A percentile compares a stretch with the other conserved stretches of the same genome.
Evolutionary conservation across 139 green algal genomes (phyloP).

Genomic region (Picochlorum sp.): DNA sequence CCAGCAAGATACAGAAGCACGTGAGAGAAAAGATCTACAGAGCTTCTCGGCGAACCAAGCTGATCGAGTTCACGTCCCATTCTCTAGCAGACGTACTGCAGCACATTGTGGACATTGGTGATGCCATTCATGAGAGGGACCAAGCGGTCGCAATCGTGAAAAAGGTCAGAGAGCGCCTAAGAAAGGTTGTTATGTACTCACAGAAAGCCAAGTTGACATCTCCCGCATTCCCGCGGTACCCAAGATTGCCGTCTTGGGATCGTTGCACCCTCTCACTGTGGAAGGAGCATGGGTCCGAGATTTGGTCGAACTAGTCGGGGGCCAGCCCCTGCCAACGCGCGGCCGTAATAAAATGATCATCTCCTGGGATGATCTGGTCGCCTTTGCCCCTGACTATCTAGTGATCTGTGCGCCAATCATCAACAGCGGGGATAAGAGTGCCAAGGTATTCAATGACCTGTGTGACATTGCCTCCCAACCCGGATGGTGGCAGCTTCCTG

Average conservation of each 20-base stretch:
- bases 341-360: slow-evolving; percentile 33
- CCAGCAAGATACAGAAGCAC: too few relatives aligned
- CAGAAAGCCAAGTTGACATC: slow-evolving; percentile 10
- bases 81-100: slow-evolving; percentile 73
- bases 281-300: slow-evolving; percentile 50
- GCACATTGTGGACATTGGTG: slow-evolving; percentile 64
- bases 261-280: slow-evolving; percentile 30
- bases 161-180: slow-evolving; percentile 56
- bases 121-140: slow-evolving; percentile 42
- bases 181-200: slow-evolving; percentile 37
- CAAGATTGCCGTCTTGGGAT: slow-evolving; percentile 60
- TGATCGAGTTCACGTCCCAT: slow-evolving; percentile 1
- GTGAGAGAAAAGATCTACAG: slow-evolving; percentile 3
- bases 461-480: slow-evolving; percentile 56
- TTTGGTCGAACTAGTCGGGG: slow-evolving; percentile 46
- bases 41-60: slow-evolving; percentile 28
- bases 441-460: slow-evolving; percentile 27
- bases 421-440: slow-evolving; percentile 10
- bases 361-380: slow-evolving; percentile 42
- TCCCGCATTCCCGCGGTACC: background rate
- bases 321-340: slow-evolving; percentile 11
- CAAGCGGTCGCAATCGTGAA: slow-evolving; percentile 52
- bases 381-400: slow-evolving; percentile 65
- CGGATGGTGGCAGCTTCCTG: slow-evolving; percentile 84
- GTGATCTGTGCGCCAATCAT: slow-evolving; percentile 22